These are phyloP conservation scores for Geotrichum reessii DNA, from an alignment of 1,139 yeast genomes.

Conservation along the genomic window DNA sequence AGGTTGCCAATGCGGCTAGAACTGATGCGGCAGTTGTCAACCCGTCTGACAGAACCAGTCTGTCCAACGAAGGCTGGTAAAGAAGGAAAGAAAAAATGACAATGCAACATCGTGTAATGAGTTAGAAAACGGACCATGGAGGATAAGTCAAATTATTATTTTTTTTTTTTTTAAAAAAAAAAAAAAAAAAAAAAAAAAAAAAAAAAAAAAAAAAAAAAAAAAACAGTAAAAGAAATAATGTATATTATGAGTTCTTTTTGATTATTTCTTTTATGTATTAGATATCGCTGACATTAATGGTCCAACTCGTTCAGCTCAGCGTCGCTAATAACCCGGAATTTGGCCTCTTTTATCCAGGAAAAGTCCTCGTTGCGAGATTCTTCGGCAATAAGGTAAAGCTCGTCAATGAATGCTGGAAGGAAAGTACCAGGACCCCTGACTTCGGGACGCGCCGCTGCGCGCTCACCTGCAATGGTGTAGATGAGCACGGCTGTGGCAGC, in stretches of 20 bases:
- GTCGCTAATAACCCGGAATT: constrained; percentile 5
- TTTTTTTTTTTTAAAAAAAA: neutral
- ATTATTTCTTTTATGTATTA: neutral
- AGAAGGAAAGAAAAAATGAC: neutral
- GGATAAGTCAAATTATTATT: neutral
- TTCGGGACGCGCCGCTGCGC: constrained; percentile 40
- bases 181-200: neutral
- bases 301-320: constrained; percentile 1
- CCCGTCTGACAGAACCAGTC: constrained; percentile 22
- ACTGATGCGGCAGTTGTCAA: constrained; percentile 13
- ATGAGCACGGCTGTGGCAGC: constrained; percentile 54
- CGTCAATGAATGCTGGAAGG: constrained; percentile 44
- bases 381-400: constrained; percentile 33
- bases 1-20: constrained; percentile 20
- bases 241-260: too few relatives aligned
- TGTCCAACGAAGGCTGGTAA: constrained; percentile 24
- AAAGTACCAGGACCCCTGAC: constrained; percentile 49
- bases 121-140: neutral
- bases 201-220: neutral
- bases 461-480: constrained; percentile 52
- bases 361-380: constrained; percentile 19
- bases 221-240: too few relatives aligned
- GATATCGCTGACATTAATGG: neutral
- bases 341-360: constrained; percentile 22
- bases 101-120: neutral